Conservation (phyloP, 2,329 filamentous ascomycete genomes). For the Aquanectria penicillioides region DNA sequence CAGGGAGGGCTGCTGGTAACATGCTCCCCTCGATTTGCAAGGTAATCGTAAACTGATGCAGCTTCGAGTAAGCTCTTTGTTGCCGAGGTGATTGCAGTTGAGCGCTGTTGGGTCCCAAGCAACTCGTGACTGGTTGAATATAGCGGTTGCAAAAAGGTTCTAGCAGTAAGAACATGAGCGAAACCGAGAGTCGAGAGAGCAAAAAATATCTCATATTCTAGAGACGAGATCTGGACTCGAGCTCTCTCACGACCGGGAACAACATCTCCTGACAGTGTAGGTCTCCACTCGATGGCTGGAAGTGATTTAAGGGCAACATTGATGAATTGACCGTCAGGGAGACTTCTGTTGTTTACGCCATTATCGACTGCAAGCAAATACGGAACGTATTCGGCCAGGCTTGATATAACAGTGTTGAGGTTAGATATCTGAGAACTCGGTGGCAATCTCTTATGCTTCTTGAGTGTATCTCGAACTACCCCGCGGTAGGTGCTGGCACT, state of each 20-base stretch:
- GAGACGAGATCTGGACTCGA: conserved; percentile 74
- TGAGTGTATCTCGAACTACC: conserved; percentile 83
- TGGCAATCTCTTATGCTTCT: conserved; percentile 88
- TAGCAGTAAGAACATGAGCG: conserved; percentile 76
- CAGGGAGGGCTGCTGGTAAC: conserved; percentile 55
- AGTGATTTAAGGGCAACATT: conserved; percentile 70
- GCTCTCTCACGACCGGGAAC: conserved; percentile 72
- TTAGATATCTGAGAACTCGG: conserved; percentile 75
- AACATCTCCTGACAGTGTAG: conserved; percentile 75
- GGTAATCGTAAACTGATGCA: conserved; percentile 79
- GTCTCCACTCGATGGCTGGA: conserved; percentile 83
- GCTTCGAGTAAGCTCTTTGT: conserved; percentile 83
- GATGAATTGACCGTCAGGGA: conserved; percentile 66
- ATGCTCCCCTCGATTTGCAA: conserved; percentile 66
- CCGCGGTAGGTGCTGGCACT: conserved; percentile 85
- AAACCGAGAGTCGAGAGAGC: conserved; percentile 80
- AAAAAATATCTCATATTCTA: conserved; percentile 88
- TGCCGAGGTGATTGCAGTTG: conserved; percentile 74
- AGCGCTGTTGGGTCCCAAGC: conserved; percentile 72
- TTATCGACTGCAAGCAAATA: conserved; percentile 83
- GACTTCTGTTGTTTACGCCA: conserved; percentile 66
- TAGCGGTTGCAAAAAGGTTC: conserved; percentile 76
- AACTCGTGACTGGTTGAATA: conserved; percentile 73
- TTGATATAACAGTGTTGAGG: conserved; percentile 74
- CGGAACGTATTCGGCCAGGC: conserved; percentile 81